A percentile compares a stretch with the other conserved stretches of the same genome.
These are phyloP conservation scores for Perilla frutescens DNA, from an alignment of 257 asterid species.

Conservation along the genomic window DNA sequence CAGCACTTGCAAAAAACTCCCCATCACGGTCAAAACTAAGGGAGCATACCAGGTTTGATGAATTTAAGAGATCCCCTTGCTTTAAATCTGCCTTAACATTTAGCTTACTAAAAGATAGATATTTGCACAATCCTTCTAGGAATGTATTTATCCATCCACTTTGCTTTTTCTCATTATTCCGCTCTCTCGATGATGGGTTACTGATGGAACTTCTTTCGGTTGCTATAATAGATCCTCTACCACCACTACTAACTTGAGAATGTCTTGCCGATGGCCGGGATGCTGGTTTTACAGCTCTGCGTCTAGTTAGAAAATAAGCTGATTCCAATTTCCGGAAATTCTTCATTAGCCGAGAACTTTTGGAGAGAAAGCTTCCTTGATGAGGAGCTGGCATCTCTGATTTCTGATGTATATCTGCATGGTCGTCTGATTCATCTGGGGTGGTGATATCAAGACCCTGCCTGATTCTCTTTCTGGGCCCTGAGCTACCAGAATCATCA, in stretches of 20 bases:
- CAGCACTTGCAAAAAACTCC: conserved; percentile 96
- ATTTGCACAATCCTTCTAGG: conserved; percentile 82
- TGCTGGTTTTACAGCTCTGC: conserved; percentile 51
- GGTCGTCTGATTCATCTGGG: conserved; percentile 46
- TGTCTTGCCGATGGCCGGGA: conserved; percentile 51
- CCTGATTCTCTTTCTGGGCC: conserved; percentile 75
- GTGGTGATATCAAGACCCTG: conserved; percentile 43
- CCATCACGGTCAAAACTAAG: conserved; percentile 97
- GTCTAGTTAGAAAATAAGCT: conserved; percentile 75
- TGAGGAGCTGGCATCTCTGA: conserved; percentile 45
- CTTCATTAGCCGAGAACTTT: conserved; percentile 75
- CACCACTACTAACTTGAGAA: conserved; percentile 53
- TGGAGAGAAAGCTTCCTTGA: conserved; percentile 55
- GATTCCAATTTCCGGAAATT: conserved; percentile 82
- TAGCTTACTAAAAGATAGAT: conserved; percentile 76
- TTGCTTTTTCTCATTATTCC: conserved; percentile 50
- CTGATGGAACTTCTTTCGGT: conserved; percentile 81
- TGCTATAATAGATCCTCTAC: conserved; percentile 54
- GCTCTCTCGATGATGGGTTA: conserved; percentile 65
- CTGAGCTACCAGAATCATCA: conserved; percentile 65
- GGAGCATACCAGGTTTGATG: conserved; percentile 92
- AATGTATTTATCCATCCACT: conserved; percentile 80
- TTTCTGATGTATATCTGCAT: conserved; percentile 41
- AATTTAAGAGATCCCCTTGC: conserved; percentile 93
- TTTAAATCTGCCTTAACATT: conserved; percentile 88